Evolutionary conservation across 2,329 filamentous ascomycete genomes (phyloP), one percentile per base, ranked within the genome.

Genomic region (Geosmithia putterillii): DNA sequence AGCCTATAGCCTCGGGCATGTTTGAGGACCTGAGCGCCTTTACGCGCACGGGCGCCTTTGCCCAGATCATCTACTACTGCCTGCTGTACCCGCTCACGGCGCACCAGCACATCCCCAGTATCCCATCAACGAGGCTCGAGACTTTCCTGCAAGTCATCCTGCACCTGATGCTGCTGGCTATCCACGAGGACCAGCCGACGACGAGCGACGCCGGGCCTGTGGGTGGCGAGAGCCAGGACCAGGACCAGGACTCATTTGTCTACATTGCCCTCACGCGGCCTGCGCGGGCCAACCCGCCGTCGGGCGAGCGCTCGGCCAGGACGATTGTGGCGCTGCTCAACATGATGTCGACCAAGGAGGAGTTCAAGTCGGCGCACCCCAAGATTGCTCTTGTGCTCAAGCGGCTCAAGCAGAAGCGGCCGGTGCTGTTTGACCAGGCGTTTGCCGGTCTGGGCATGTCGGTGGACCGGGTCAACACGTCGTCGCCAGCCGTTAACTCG

Each of bases 61-160:
- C 83, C 9, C 88, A 95, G 57, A 77, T 95, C 47, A 77, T 96
- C 41, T 94, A 89, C 62, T 92, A 94, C 58, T 83, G 86, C 19
- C 70, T 98, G 14, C 70, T 88, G 17, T 96, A 94, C 58, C 79
- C 86, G 2, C 66, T 94, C 5, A 77, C 81, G 23, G 80, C 80
- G 19, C 70, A 78, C 44, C 72, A 74, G 40, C 71, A 78, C 22
- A 87, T 84, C 1, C 83, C 86, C 0, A 77, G 71, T 17, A 81
- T 96, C 21, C 86, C 87, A 8, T 71, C 74, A 10, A 94, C 89
- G 1, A 78, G 92, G 43, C 74, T 95, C 8, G 92, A 98, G 63
- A 83, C 86, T 0, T 95, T 94, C 62, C 65, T 96, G 25, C 90
- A 96, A 56, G 84, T 95, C 39, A 81, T 95, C 2, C 66, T 98